phyloP scores from a whole-genome alignment of 2,329 filamentous ascomycete genomes.

The Didymella sp. region DNA sequence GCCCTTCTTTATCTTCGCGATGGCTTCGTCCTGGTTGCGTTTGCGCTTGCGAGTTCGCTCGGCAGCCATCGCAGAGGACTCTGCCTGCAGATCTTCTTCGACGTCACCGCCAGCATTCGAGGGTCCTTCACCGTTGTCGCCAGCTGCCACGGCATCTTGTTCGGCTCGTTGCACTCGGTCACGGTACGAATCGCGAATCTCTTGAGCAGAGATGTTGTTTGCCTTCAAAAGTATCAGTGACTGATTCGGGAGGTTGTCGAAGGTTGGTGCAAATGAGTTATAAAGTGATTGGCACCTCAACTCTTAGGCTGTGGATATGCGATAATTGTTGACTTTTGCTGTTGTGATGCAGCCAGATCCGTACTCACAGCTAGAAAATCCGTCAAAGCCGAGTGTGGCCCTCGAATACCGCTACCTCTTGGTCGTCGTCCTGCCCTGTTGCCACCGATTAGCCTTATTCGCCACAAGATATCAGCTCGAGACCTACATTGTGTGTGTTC shows the following conservation, averaged over 20 bases:
- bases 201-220: constrained; percentile 73
- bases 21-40: constrained; percentile 60
- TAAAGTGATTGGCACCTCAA: background rate
- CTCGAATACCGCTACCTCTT: constrained; percentile 58
- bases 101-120: constrained; percentile 46
- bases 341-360: background rate
- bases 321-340: background rate
- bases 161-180: constrained; percentile 60
- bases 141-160: constrained; percentile 44
- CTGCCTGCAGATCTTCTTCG: constrained; percentile 44
- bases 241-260: background rate
- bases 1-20: constrained; percentile 51
- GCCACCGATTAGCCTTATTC: constrained; percentile 30
- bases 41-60: constrained; percentile 62
- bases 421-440: constrained; percentile 42
- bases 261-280: background rate
- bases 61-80: constrained; percentile 52
- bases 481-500: constrained; percentile 27
- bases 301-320: background rate
- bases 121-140: constrained; percentile 47
- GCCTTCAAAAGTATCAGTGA: constrained; percentile 54
- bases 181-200: constrained; percentile 67
- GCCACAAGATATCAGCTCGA: background rate
- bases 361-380: constrained; percentile 68
- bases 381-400: constrained; percentile 71